Percentiles rank a stretch among this genome's conserved stretches.
Conservation (phyloP, 176 grass and related monocot genomes). For the Pontederia paniculata region DNA sequence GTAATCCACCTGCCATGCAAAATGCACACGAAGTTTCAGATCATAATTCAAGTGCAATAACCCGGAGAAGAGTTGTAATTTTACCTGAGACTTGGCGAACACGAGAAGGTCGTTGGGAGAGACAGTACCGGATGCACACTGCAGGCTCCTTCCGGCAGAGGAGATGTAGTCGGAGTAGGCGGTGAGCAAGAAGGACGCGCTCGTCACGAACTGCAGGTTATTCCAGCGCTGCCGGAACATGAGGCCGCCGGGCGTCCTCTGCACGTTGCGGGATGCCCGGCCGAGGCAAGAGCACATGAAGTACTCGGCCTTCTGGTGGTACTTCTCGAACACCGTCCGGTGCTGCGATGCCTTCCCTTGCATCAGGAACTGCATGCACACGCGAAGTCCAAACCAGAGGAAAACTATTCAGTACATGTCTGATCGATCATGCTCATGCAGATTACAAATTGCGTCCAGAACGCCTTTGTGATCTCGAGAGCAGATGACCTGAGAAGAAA, state of each 20-base stretch:
- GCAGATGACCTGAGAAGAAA: too few relatives aligned
- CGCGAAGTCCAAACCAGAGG: neutral
- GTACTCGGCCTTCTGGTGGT: conserved; percentile 65
- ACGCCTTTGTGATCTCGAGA: too few relatives aligned
- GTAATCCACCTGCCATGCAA: conserved; percentile 48
- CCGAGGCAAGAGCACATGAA: conserved; percentile 72
- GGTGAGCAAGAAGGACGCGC: conserved; percentile 57
- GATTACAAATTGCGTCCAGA: too few relatives aligned
- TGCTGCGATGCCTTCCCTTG: conserved; percentile 29
- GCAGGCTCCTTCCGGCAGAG: conserved; percentile 2
- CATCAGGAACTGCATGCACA: conserved; percentile 38
- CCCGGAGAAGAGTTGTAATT: neutral
- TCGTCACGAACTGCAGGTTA: conserved; percentile 81
- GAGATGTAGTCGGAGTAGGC: conserved; percentile 63
- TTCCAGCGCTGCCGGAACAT: conserved; percentile 68
- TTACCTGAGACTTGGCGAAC: conserved; percentile 56
- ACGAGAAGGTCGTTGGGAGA: conserved; percentile 37
- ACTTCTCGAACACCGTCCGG: conserved; percentile 29
- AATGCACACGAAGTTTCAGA: too few relatives aligned
- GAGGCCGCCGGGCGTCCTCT: conserved; percentile 51
- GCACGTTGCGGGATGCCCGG: conserved; percentile 34
- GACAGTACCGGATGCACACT: conserved; percentile 27
- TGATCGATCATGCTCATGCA: neutral
- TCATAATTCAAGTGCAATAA: too few relatives aligned
- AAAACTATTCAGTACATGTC: neutral